phyloP scores from a whole-genome alignment of 2,329 filamentous ascomycete species.

The Colletotrichum siamense region DNA sequence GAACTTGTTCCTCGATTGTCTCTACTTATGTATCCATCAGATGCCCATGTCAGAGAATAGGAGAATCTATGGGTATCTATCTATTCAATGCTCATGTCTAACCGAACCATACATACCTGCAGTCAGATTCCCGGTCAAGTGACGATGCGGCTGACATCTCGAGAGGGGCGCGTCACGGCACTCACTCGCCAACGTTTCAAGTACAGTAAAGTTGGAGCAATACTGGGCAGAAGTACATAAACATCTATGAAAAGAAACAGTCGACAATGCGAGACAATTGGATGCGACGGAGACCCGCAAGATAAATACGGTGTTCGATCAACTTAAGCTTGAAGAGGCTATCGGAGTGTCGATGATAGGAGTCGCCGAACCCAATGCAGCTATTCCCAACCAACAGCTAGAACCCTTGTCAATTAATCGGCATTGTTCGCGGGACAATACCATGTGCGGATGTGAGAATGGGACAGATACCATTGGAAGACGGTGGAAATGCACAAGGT shows the following conservation, averaged over 20 bases:
- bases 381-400: not conserved
- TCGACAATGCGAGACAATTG: not conserved
- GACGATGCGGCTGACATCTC: not conserved
- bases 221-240: not conserved
- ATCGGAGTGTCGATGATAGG: not conserved
- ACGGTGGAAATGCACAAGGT: constrained; percentile 35
- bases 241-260: not conserved
- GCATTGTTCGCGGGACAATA: not conserved
- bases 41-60: not conserved
- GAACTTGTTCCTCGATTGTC: not conserved
- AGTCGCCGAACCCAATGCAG: not conserved
- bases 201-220: not conserved
- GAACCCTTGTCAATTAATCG: not conserved
- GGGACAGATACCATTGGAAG: constrained; percentile 40
- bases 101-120: not conserved
- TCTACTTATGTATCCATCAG: not conserved
- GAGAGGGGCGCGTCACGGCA: not conserved
- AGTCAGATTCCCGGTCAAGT: not conserved
- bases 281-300: not conserved
- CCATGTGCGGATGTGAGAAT: constrained; percentile 22
- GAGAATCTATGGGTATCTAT: not conserved
- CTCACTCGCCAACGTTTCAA: not conserved
- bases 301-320: not conserved
- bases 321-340: not conserved
- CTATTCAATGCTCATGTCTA: not conserved